Evolutionary conservation across 331 rosid genomes (phyloP), one percentile per base, ranked within the genome.

Genomic region (Acacia concinna): DNA sequence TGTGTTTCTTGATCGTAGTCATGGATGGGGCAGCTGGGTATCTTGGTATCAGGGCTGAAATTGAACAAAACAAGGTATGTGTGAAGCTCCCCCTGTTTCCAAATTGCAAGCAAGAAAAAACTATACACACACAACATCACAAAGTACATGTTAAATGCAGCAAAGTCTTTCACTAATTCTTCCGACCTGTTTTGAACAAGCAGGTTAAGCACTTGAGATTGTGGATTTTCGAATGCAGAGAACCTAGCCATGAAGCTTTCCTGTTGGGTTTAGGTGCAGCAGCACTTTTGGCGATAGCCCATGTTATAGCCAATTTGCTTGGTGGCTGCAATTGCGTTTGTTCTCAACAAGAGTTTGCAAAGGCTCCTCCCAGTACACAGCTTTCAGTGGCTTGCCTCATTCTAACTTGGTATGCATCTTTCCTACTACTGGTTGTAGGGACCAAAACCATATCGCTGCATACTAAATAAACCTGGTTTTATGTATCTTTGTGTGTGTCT

Each of bases 181-280:
- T 54, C 71, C 56, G 23, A 35, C 20, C 4, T 65, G 40, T 12
- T 71, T 79, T 78, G 2, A 62, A 44, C 56, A 32, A 81, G 71
- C 83, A 95, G 99, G 97, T 84, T 40, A 91, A 93, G 81, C 96
- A 96, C 66, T 31, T 93, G 47, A 89, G 92, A 78, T 73, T 96
- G 66, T 96, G 97, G 97, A 86, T 96, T 79, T 93, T 96, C 52
- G 99, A 96, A 90, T 96, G 99, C 37, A 90, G 91, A 87, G 97
- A 93, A 0, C 99, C 99, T 76, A 96, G 98, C 46, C 87, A 81
- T 43, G 85, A 90, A 77, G 98, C 98, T 59, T 96, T 91, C 87
- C 80, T 80, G 86, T 81, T 93, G 37, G 99, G 98, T 9, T 78
- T 93, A 46, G 92, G 78, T 17, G 98, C 97, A 81, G 92, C 89